These are phyloP conservation scores for Quercus variabilis DNA, from an alignment of 306 rosid genomes.

Conservation along the genomic window DNA sequence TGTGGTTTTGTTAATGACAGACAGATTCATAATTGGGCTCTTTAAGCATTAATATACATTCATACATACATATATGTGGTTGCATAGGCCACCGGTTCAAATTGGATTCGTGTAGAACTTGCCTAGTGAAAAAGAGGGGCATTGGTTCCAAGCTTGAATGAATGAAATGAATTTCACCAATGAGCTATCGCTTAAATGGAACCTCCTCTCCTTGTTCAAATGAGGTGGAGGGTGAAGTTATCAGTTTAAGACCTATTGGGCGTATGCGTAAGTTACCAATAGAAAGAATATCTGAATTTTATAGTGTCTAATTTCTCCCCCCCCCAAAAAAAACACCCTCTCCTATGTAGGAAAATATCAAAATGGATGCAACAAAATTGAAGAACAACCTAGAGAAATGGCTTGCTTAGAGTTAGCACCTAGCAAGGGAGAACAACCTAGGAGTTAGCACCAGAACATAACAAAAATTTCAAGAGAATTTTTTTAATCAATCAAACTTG, in stretches of 20 bases:
- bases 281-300: not conserved
- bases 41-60: not conserved
- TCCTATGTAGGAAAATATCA: no score
- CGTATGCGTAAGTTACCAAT: not conserved
- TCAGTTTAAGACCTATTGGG: not conserved
- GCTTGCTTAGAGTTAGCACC: no score
- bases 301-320: not conserved
- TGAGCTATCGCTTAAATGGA: not conserved
- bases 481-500: no score
- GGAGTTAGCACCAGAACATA: no score
- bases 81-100: not conserved
- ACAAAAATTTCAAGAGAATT: no score
- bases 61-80: not conserved
- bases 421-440: no score
- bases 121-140: not conserved
- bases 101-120: not conserved
- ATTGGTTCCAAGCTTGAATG: not conserved
- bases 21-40: not conserved
- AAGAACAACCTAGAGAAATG: no score
- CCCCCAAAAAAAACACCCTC: not conserved
- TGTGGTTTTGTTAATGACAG: not conserved
- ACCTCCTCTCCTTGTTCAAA: not conserved
- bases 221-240: not conserved
- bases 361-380: no score
- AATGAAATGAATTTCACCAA: not conserved